Conservation (phyloP, 202 grass and related monocot genomes). For the Sporobolus alterniflorus region DNA sequence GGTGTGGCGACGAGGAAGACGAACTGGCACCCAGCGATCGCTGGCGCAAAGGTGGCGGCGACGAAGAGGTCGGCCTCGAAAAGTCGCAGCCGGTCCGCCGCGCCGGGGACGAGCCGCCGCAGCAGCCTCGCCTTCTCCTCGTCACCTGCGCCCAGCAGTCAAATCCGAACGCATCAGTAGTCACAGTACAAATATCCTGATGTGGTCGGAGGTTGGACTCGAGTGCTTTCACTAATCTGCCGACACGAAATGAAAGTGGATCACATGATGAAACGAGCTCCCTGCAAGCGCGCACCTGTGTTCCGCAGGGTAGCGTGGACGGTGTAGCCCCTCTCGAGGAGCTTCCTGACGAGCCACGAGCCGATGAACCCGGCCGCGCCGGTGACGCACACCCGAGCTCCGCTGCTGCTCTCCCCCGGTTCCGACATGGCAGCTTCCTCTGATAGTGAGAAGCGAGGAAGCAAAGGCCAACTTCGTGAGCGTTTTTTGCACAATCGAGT, state of each 20-base stretch:
- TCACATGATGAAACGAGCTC: neutral
- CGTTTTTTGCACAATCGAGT: neutral
- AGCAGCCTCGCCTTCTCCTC: conserved; percentile 52
- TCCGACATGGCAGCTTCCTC: conserved; percentile 15
- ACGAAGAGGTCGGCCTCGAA: conserved; percentile 69
- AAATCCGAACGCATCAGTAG: neutral
- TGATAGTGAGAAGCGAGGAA: neutral
- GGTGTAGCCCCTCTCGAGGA: conserved; percentile 56
- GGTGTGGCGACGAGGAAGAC: conserved; percentile 83
- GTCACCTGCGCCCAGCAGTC: conserved; percentile 45
- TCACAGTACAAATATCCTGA: neutral
- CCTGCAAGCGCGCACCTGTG: conserved; percentile 58
- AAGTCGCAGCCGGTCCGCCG: conserved; percentile 40
- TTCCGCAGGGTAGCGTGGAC: conserved; percentile 64
- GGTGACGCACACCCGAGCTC: conserved; percentile 53
- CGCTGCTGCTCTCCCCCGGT: neutral
- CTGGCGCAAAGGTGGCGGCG: conserved; percentile 55
- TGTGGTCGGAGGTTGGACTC: neutral
- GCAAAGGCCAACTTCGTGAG: neutral
- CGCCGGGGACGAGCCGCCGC: conserved; percentile 46
- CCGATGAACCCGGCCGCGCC: conserved; percentile 71
- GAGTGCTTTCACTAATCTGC: neutral
- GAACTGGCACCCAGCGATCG: conserved; percentile 62
- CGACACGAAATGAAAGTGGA: neutral
- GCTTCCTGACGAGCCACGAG: conserved; percentile 67